These are phyloP conservation scores for Ascochyta rabiei DNA, from an alignment of 2,329 filamentous ascomycete genomes.

Conservation along the genomic window DNA sequence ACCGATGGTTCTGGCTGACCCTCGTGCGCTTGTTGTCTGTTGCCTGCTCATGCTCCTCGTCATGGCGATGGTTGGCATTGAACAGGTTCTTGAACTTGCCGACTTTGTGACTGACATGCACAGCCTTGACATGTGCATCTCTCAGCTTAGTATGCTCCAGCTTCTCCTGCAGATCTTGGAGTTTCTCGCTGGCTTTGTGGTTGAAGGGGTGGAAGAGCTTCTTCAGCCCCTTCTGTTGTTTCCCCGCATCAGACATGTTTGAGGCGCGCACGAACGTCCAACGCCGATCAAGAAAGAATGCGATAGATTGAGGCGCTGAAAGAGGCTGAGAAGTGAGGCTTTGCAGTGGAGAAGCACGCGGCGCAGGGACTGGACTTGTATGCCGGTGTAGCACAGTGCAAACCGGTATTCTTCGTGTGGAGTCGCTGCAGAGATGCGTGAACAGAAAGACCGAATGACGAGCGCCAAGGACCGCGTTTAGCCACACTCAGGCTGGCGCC, in stretches of 20 bases:
- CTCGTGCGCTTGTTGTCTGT: slow-evolving; percentile 80
- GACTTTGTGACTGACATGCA: slow-evolving; percentile 66
- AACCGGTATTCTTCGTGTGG: slow-evolving; percentile 33
- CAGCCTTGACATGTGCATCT: slow-evolving; percentile 59
- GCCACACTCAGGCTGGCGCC: slow-evolving; percentile 12
- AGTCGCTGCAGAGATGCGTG: slow-evolving; percentile 9
- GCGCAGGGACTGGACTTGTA: slow-evolving; percentile 30
- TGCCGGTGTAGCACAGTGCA: slow-evolving; percentile 17
- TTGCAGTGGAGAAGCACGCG: slow-evolving; percentile 19
- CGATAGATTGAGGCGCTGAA: slow-evolving; percentile 16
- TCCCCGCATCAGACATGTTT: slow-evolving; percentile 30
- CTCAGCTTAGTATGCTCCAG: slow-evolving; percentile 55
- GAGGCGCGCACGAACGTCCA: slow-evolving; percentile 19
- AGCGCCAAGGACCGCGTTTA: slow-evolving; percentile 9
- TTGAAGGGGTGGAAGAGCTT: slow-evolving; percentile 50
- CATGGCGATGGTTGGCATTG: slow-evolving; percentile 89
- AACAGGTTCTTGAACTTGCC: slow-evolving; percentile 72
- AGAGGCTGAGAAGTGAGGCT: slow-evolving; percentile 31
- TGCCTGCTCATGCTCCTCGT: slow-evolving; percentile 85
- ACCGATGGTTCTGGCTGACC: slow-evolving; percentile 77
- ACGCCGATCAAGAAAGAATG: slow-evolving; percentile 14
- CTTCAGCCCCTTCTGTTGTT: slow-evolving; percentile 41
- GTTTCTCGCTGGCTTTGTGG: slow-evolving; percentile 32
- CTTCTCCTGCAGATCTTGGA: slow-evolving; percentile 50
- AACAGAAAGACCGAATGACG: slow-evolving; percentile 22